Base-by-base conservation (phyloP, 441 rosid species). In the Raphanus hybrid region DNA sequence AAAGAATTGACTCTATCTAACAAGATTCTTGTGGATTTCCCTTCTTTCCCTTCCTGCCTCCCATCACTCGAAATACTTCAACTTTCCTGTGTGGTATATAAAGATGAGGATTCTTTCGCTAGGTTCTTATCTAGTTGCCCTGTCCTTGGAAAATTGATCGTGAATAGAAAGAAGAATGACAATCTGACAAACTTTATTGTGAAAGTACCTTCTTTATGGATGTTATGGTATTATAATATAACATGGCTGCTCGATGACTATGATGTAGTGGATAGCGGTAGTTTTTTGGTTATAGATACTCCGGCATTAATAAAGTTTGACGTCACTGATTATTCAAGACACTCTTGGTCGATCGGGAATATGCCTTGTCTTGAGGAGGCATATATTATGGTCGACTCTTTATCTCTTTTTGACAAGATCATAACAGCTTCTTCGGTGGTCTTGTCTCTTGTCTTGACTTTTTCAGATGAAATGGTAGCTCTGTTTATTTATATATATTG, bases 341-440 rank as follows among this genome's bases (percentile, higher is more conserved):
- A 45, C 48, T 71, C 75, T 72, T 72, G 35, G 8, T 62, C 34
- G 9, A 11, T 65, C 3, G n/a, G 10, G 66, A 65, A 65, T 29
- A 50, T 5, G 27, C 71, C 71, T 50, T 68, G 15, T 50, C 8
- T 50, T 1, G 43, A 68, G 43, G 0, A 68, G 1, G 71, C 8
- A 7, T 15, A 5, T 15, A n/a, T 67, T 3, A 3, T 6, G 0
- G 26, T 8, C 34, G 4, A 8, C 0, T 0, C 3, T 72, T 48
- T 29, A 29, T 59, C 14, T 48, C 9, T 8, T 27, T 9, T 60
- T 45, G 75, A 18, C 35, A 62, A 72, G 48, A 15, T 71, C 34
- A 10, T 62, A 15, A 45, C 20, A 62, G 52, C 23, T 48, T 4
- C 64, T 48, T 72, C 61, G 9, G 2, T 9, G 3, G 32, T 62